Evolutionary conservation across 1,139 yeast species (phyloP), one percentile per base, ranked within the genome.

Genomic region (Yamadazyma jaroonii): DNA sequence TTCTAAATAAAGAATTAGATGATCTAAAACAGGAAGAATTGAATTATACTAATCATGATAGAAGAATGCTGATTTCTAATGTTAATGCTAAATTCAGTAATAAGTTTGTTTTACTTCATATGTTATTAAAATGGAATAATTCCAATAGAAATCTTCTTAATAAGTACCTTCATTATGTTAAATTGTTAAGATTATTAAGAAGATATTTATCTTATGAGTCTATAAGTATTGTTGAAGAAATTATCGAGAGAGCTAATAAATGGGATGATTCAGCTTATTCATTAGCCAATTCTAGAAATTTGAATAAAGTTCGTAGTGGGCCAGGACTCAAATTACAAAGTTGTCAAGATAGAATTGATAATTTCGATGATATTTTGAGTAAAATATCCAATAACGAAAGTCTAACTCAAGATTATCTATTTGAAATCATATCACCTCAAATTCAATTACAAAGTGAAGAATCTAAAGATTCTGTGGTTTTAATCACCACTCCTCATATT

Each of bases 391-490:
- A 62, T 6, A 59, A 64, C 34, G 76, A 78, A 40, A 58, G 54
- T n/a, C 64, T 79, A 5, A 72, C 72, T 13, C 87, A 83, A 46
- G 79, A 83, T 36, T 86, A 78, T 51, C 57, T 81, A 45, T 70
- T 90, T 32, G 86, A 86, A 42, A 71, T 90, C 27, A 68, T 87
- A 9, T 77, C 90, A 1, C 97, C 98, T 0, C 97, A 92, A 55
- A 78, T 92, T 36, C 95, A 90, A 54, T 59, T 90, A 15, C 81
- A 84, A 43, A 74, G 86, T 36, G 82, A 81, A 25, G 77, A 77
- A 37, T 77, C 78, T 33, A 78, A 81, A 0, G 77, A 77, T 34
- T 72, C 84, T 2, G 79, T 86, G 38, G 73, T 88, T n/a, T 43
- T 62, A 14, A 46, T 65, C 4, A 50, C 75, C 0, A 61, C 76